Evolutionary conservation across 1,284 basidiomycete genomes (phyloP).

Genomic region (Irpex sp.): DNA sequence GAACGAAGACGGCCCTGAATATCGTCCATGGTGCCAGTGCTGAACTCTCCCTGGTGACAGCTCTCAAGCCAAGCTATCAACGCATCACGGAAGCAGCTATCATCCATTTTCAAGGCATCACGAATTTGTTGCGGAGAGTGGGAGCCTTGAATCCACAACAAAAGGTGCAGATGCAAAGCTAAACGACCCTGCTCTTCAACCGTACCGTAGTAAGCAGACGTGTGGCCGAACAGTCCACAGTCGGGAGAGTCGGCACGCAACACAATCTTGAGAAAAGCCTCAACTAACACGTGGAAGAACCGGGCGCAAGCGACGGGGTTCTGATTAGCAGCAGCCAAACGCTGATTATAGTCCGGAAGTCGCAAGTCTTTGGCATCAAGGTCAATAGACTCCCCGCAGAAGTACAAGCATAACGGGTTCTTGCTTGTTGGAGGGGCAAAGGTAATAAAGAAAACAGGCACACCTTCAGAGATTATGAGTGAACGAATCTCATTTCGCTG

Average conservation of each 20-base stretch:
- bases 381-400: conserved; percentile 16
- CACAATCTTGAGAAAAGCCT: conserved; percentile 28
- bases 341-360: conserved; percentile 6
- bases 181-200: conserved; percentile 33
- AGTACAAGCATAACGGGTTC: conserved; percentile 29
- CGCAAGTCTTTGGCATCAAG: conserved; percentile 13
- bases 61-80: conserved; percentile 17
- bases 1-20: neutral
- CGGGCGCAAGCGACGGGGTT: conserved; percentile 26
- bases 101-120: conserved; percentile 18
- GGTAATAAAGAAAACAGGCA: conserved; percentile 35
- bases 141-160: conserved; percentile 20
- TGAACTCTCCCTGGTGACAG: conserved; percentile 4
- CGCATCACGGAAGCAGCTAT: conserved; percentile 18
- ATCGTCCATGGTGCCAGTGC: neutral
- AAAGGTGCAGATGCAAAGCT: conserved; percentile 24
- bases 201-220: conserved; percentile 29
- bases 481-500: conserved; percentile 36
- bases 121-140: conserved; percentile 19
- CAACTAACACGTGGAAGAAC: conserved; percentile 7
- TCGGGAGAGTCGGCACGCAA: conserved; percentile 19
- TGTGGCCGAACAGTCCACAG: conserved; percentile 27
- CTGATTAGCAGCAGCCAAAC: conserved; percentile 16
- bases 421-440: conserved; percentile 29
- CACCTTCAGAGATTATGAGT: conserved; percentile 26